Percentiles rank a stretch among this genome's conserved stretches.
Conservation (phyloP, 345 rosid genomes). For the Mercurialis annua region DNA sequence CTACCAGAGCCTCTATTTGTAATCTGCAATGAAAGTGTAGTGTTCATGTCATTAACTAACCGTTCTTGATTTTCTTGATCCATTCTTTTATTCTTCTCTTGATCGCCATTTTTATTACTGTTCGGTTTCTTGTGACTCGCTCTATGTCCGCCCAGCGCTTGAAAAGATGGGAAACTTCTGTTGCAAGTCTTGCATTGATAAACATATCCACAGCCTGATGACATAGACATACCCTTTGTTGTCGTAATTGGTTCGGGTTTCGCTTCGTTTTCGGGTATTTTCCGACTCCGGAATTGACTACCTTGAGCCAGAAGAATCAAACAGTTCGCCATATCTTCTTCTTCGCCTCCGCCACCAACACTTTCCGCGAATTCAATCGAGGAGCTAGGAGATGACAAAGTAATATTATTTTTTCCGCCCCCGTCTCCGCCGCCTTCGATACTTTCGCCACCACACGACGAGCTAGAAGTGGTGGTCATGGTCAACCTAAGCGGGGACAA, state of each 20-base stretch:
- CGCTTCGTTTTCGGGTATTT: neutral
- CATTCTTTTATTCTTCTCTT: constrained; percentile 26
- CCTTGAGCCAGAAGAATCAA: constrained; percentile 36
- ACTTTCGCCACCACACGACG: constrained; percentile 21
- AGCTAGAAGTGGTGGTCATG: constrained; percentile 21
- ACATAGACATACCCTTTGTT: too few relatives aligned
- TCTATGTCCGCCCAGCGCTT: constrained; percentile 37
- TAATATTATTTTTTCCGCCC: neutral
- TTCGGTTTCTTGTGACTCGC: constrained; percentile 29
- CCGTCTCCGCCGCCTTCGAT: neutral
- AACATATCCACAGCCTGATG: neutral
- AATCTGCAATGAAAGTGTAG: constrained; percentile 51
- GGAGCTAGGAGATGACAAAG: constrained; percentile 14
- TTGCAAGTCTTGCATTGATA: constrained; percentile 32
- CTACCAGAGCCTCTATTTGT: constrained; percentile 16
- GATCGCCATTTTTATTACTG: neutral
- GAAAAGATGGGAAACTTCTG: constrained; percentile 31
- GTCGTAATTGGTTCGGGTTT: neutral
- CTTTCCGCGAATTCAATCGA: constrained; percentile 23
- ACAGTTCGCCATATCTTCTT: constrained; percentile 35
- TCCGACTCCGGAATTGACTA: neutral
- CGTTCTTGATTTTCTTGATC: constrained; percentile 6
- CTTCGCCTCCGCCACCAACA: constrained; percentile 8
- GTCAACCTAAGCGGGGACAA: constrained; percentile 42
- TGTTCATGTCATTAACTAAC: constrained; percentile 22